Base-by-base conservation (phyloP, 129 eudicot genomes). In the Flaveria linearis region DNA sequence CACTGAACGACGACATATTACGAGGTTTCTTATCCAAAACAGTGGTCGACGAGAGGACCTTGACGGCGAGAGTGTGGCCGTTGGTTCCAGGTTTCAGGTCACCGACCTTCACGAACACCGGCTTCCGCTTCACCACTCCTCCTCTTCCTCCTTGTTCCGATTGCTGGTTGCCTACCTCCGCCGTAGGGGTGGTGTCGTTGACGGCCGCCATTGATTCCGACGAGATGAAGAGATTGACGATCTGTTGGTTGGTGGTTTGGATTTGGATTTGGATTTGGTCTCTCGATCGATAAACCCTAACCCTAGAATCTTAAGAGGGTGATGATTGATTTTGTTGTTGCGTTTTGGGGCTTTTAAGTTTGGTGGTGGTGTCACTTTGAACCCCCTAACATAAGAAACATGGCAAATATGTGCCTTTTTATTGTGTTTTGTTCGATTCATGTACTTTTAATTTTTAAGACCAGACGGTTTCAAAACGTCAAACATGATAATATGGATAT, bases 21-120 rank as follows among this genome's bases (percentile, higher is more conserved):
- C 93, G 88, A 9, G 86, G 73, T 72, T 85, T 86, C 83, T 90
- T 90, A 72, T 78, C 86, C 55, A 85, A 73, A 7, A 88, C 88
- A 46, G 91, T 80, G 56, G 83, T 82, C 17, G 96, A 52, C 0
- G 79, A 82, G 66, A 90, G 26, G 1, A 90, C 96, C 66, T 90
- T 88, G 28, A 84, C 93, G 49, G 69, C 70, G 71, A 90, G 85
- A 1, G 80, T 90, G 72, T 90, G 93, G 41, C 96, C 96, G 74
- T 52, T 68, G 20, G 96, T 90, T 22, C 93, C 96, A 8, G 97
- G 97, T 65, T 84, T 88, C 69, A 91, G 80, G 7, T 74, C 74
- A 43, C 85, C 85, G 6, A 85, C 92, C 67, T 86, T 91, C 23
- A 91, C 87, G 22, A 84, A 91, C 49, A 88, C 91, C 9, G 97